These are phyloP conservation scores for Hypoxylon sp. DNA, from an alignment of 2,329 filamentous ascomycete genomes.

Conservation along the genomic window DNA sequence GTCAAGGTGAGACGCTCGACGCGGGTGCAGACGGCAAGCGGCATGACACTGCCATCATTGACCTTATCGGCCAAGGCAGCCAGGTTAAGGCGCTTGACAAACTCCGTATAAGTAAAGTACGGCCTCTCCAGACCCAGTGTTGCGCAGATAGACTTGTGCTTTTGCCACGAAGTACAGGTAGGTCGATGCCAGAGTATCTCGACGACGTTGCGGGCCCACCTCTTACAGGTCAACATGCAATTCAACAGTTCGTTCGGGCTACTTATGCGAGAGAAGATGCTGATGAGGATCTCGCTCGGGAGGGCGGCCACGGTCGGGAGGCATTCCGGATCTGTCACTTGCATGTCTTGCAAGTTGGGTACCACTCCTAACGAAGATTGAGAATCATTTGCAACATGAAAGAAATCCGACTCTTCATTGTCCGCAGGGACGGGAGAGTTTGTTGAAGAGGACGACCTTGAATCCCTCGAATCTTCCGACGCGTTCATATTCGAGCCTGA, in stretches of 20 bases:
- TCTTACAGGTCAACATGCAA: constrained; percentile 94
- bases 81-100: constrained; percentile 92
- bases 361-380: constrained; percentile 86
- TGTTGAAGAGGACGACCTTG: constrained; percentile 74
- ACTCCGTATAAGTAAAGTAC: constrained; percentile 89
- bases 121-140: constrained; percentile 80
- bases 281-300: constrained; percentile 94
- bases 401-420: constrained; percentile 95
- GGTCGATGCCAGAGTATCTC: constrained; percentile 96
- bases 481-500: constrained; percentile 37
- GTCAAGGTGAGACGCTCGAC: constrained; percentile 94
- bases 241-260: constrained; percentile 81
- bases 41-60: constrained; percentile 89
- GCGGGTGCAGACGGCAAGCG: constrained; percentile 86
- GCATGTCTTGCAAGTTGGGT: constrained; percentile 81
- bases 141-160: constrained; percentile 82
- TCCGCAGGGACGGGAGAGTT: constrained; percentile 81
- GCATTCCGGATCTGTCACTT: constrained; percentile 74
- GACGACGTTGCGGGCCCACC: constrained; percentile 93
- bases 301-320: constrained; percentile 85
- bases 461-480: constrained; percentile 62
- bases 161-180: constrained; percentile 87
- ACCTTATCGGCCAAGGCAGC: constrained; percentile 80
- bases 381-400: constrained; percentile 89
- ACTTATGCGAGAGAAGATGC: constrained; percentile 87